Evolutionary conservation across 192 early-diverging fungal genomes (phyloP).

Genomic region (Backusella sp.): DNA sequence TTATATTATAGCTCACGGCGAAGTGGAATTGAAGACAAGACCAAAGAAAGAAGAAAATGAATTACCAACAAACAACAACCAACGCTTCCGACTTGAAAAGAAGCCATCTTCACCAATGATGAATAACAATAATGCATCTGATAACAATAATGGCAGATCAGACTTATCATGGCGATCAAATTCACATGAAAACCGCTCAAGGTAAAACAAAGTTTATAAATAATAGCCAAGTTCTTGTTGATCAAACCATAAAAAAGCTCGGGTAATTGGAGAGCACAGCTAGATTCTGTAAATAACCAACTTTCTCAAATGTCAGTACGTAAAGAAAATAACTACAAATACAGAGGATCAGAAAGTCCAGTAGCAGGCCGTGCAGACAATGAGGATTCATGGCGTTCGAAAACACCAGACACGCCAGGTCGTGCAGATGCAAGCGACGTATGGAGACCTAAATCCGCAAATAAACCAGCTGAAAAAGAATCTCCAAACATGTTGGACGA

Average conservation of each 20-base stretch:
- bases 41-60: constrained; percentile 10
- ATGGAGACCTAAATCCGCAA: not conserved
- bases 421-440: not conserved
- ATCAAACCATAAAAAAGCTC: not conserved
- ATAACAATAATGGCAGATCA: not conserved
- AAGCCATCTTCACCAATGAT: not conserved
- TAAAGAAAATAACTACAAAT: not conserved
- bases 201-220: not conserved
- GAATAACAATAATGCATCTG: not conserved
- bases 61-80: not conserved
- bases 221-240: not conserved
- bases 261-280: not conserved
- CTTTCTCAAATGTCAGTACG: not conserved
- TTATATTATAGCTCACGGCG: constrained; percentile 28
- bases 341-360: not conserved
- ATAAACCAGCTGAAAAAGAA: not conserved
- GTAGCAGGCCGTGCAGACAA: not conserved
- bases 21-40: constrained; percentile 25
- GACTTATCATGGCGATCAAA: not conserved
- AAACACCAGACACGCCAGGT: not conserved
- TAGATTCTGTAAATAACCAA: constrained; percentile 6
- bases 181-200: not conserved
- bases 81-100: not conserved
- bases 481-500: not conserved
- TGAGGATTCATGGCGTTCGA: not conserved